These are phyloP conservation scores for Cyclostephanos tholiformis DNA, from an alignment of 108 stramenopile genomes.

Conservation along the genomic window DNA sequence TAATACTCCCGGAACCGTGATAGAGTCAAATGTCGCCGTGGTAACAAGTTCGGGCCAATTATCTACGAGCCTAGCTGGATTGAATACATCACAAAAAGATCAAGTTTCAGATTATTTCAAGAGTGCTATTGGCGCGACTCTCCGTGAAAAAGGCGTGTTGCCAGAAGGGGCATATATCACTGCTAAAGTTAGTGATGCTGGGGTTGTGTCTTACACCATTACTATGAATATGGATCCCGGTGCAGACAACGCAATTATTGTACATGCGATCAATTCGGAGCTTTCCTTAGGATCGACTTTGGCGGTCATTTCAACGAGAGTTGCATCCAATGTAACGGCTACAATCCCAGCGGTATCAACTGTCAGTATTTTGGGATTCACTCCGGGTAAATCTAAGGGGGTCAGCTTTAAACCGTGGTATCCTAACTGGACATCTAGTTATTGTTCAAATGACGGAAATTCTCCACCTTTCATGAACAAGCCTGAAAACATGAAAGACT, in stretches of 20 bases:
- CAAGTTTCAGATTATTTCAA: constrained; percentile 10
- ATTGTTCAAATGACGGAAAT: constrained; percentile 11
- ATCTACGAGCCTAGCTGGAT: constrained; percentile 8
- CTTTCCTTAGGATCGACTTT: constrained; percentile 8
- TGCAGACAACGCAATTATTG: constrained; percentile 9
- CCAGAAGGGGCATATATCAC: constrained; percentile 19
- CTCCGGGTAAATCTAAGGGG: constrained; percentile 16
- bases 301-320: constrained; percentile 5
- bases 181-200: constrained; percentile 10
- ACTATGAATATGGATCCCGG: neutral
- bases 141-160: constrained; percentile 4
- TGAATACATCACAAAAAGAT: neutral
- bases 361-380: constrained; percentile 10
- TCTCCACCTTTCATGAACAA: too few relatives aligned
- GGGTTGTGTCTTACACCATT: constrained; percentile 22
- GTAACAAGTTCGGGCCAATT: constrained; percentile 29
- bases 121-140: constrained; percentile 10
- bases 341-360: neutral
- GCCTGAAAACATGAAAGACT: too few relatives aligned
- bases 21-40: constrained; percentile 7
- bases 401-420: constrained; percentile 15
- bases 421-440: constrained; percentile 5
- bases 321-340: neutral
- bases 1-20: constrained; percentile 15
- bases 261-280: constrained; percentile 7